These are phyloP conservation scores for Dothideomycetes sp. DNA, from an alignment of 2,329 filamentous ascomycete genomes.

Conservation along the genomic window DNA sequence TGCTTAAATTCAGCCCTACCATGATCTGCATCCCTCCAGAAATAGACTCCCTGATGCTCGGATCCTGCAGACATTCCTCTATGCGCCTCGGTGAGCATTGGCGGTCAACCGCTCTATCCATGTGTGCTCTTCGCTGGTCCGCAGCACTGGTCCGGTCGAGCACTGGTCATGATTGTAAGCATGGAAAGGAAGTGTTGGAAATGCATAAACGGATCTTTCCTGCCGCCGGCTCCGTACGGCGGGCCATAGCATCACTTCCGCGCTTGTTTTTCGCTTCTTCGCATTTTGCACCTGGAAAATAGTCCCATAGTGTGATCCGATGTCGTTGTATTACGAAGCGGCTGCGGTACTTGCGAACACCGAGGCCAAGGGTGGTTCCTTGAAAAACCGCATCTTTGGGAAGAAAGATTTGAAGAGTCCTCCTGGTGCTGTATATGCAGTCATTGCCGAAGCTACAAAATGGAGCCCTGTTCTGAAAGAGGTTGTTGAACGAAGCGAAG, in stretches of 20 bases:
- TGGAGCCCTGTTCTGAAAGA: slow-evolving; percentile 81
- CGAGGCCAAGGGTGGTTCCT: slow-evolving; percentile 60
- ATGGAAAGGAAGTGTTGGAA: too few relatives aligned
- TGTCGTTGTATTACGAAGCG: slow-evolving; percentile 95
- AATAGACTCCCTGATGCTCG: too few relatives aligned
- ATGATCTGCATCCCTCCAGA: too few relatives aligned
- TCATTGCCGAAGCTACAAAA: slow-evolving; percentile 79
- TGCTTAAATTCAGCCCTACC: too few relatives aligned
- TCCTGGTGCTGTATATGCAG: slow-evolving; percentile 73
- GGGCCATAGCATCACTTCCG: neutral
- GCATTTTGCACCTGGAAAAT: neutral
- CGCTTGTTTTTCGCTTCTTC: neutral
- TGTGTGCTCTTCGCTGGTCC: too few relatives aligned
- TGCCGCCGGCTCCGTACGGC: neutral
- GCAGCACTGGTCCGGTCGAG: too few relatives aligned
- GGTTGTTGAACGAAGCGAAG: slow-evolving; percentile 69
- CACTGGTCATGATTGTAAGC: too few relatives aligned
- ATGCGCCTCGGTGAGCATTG: too few relatives aligned
- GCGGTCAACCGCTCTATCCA: too few relatives aligned
- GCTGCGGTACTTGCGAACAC: slow-evolving; percentile 59
- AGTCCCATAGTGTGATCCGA: slow-evolving; percentile 25
- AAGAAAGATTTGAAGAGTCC: slow-evolving; percentile 65
- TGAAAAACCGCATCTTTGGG: slow-evolving; percentile 75
- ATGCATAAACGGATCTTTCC: too few relatives aligned
- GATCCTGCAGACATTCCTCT: too few relatives aligned